Evolutionary conservation across 352 stramenopile species (phyloP).

Genomic region (Aphanomyces cochlioides): DNA sequence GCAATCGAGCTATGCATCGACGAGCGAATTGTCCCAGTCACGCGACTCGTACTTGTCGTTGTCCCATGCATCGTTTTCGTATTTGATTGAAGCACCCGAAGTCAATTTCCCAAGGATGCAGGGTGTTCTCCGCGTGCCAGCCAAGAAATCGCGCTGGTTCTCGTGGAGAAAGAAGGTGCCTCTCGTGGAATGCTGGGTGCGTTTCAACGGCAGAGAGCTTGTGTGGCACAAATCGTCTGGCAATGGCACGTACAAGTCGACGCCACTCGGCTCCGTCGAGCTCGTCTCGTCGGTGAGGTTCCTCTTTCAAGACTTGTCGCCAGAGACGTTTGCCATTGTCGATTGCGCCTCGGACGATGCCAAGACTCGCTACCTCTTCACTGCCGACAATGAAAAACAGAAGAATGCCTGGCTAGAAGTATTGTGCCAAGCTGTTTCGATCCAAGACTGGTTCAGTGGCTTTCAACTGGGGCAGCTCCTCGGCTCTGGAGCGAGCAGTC

Average conservation of each 20-base stretch:
- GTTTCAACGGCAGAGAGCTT: slow-evolving; percentile 10
- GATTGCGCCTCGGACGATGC: neutral
- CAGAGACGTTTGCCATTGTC: slow-evolving; percentile 13
- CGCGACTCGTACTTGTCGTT: neutral
- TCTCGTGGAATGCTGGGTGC: slow-evolving; percentile 19
- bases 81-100: neutral
- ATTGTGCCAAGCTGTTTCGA: neutral
- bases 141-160: neutral
- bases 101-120: slow-evolving; percentile 10
- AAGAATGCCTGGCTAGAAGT: neutral
- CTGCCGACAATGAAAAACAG: neutral
- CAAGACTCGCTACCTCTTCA: slow-evolving; percentile 1
- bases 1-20: slow-evolving; percentile 2
- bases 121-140: neutral
- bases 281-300: neutral
- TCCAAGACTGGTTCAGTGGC: slow-evolving; percentile 2
- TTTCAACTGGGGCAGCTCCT: slow-evolving; percentile 15
- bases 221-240: slow-evolving; percentile 3
- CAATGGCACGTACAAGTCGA: slow-evolving; percentile 20
- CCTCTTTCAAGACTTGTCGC: neutral
- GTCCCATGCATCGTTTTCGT: neutral
- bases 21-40: neutral
- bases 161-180: neutral
- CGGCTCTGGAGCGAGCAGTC: slow-evolving; percentile 1
- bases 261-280: neutral